Evolutionary conservation across 306 rosid species (phyloP), one percentile per base, ranked within the genome.

Genomic region (Spatholobus suberectus): DNA sequence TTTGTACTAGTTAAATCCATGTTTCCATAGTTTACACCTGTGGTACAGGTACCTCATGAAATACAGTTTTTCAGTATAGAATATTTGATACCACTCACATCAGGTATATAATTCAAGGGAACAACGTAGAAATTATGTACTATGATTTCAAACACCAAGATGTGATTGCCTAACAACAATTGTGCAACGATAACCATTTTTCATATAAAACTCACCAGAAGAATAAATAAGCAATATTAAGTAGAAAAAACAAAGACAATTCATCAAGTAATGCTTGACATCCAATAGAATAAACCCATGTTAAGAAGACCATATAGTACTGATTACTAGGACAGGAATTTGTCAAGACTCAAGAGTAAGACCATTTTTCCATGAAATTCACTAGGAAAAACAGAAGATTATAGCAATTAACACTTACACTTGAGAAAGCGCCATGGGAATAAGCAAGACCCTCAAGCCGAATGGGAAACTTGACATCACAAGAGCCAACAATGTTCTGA

Each of bases 401-500:
- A 68, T 20, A 58, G 8, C 4, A 12, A 15, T 32, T 75, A 27
- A 17, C 52, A 89, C 97, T 91, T 78, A 92, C 97, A 82, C 96
- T 91, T 40, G 98, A 92, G 86, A 91, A 94, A 65, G 97, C 97
- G 76, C 91, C 90, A 26, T 92, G 98, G 40, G 98, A 92, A 86
- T 88, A 90, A 2, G 90, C 90, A 76, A 94, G 92, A 59, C 94
- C 97, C 87, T 94, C 98, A 5, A 94, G 97, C 84, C 97, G 86
- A 55, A 91, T 94, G 80, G 98, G 97, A 74, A 94, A 94, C 86
- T 94, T 91, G 54, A 92, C 97, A 75, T 94, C 97, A 77, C 96
- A 90, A n/a, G 96, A 94, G 66, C 97, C 98, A 70, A 92, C 96
- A 40, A 92, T 94, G 66, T 94, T 92, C 86, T 94, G 97, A 88